Base-by-base conservation (phyloP, 805 yeast species). In the Candida pseudofarinosa region DNA sequence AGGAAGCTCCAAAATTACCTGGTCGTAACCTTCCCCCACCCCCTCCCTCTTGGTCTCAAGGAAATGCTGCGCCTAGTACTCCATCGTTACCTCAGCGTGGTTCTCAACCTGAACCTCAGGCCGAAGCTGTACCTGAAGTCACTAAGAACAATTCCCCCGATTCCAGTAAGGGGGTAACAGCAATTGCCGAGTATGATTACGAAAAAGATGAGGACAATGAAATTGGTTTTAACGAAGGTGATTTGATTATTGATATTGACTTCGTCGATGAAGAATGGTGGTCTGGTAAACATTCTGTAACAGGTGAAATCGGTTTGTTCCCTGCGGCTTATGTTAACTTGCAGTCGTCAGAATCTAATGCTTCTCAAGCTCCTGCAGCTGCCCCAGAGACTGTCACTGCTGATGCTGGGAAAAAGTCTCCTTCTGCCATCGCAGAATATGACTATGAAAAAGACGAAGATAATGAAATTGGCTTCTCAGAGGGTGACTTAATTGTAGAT, bases 371-470 rank as follows among this genome's bases (percentile, higher is more conserved):
- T 7, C 37, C 44, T n/a, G 48, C 47, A 2, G 44, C 51, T 13
- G 48, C 53, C 16, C 33, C 51, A n/a, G 48, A 39, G 28, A 34
- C 41, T 26, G 47, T 53, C 15, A 51, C 44, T 35, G 52, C 57
- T 46, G 28, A 53, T 47, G 32, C 57, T 45, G 19, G 43, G 41
- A 46, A 49, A 54, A n/a, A n/a, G n/a, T 20, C 28, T 7, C 40
- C 52, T 52, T 56, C 74, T 34, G 93, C 90, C 2, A 65, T 72
- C 38, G 90, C 91, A 2, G 81, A 79, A 45, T 86, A 75, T 60
- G 86, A 82, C 53, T 90, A 91, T 60, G 96, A 85, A 39, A 96
- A 95, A 26, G 83, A 83, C 19, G 99, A 93, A 65, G 96, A 85
- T 50, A 93, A 90, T 58, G 99, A 93, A 67, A 73, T 93, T 46